Percentiles rank a stretch among this genome's conserved stretches.
Conservation (phyloP, 371 early-diverging fungal species). For the Mucor circinelloides region DNA sequence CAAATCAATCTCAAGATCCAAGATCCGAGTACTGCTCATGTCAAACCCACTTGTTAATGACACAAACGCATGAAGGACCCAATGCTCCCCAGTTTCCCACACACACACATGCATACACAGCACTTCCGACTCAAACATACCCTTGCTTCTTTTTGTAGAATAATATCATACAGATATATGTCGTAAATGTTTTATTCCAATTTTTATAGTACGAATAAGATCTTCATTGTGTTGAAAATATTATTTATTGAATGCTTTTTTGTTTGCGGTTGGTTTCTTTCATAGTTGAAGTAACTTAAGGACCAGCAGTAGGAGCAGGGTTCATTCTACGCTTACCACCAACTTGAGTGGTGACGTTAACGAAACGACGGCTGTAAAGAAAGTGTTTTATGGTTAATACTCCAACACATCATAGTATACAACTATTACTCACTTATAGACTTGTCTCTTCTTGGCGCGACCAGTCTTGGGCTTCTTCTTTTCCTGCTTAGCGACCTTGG, state of each 20-base stretch:
- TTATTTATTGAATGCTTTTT: not conserved
- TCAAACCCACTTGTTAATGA: no score
- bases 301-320: constrained; percentile 66
- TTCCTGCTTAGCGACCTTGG: constrained; percentile 98
- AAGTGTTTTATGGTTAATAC: not conserved
- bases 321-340: constrained; percentile 92
- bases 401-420: not conserved
- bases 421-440: constrained; percentile 61
- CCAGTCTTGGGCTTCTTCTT: constrained; percentile 94
- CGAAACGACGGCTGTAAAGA: constrained; percentile 82
- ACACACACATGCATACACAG: not conserved
- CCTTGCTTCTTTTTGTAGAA: not conserved
- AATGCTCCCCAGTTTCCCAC: no score
- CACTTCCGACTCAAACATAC: not conserved
- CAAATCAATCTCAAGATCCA: no score
- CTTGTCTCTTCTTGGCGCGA: constrained; percentile 98
- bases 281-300: constrained; percentile 29
- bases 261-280: not conserved
- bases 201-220: not conserved
- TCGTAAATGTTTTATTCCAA: not conserved
- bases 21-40: no score
- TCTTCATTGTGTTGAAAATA: not conserved
- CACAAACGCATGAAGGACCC: no score
- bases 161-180: not conserved
- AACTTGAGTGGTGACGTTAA: constrained; percentile 85